Evolutionary conservation across 2,329 filamentous ascomycete species (phyloP).

Genomic region (Cercospora berteroae): DNA sequence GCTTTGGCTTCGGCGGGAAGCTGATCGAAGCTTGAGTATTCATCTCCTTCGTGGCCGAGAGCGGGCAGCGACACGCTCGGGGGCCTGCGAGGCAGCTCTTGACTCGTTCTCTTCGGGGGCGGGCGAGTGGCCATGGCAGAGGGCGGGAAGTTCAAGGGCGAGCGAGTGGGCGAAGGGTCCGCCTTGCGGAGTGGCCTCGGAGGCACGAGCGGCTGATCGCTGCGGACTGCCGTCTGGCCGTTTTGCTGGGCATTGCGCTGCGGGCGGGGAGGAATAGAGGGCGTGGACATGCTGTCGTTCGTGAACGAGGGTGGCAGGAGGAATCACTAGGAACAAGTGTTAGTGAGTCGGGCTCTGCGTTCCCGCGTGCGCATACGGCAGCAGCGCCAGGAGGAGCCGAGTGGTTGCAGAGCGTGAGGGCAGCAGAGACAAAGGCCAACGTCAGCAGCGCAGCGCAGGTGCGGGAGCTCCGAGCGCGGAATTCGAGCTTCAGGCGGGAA

Average conservation of each 20-base stretch:
- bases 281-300: slow-evolving; percentile 29
- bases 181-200: slow-evolving; percentile 72
- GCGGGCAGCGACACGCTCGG: slow-evolving; percentile 71
- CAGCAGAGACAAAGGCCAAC: neutral
- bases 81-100: slow-evolving; percentile 54
- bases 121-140: slow-evolving; percentile 41
- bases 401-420: neutral
- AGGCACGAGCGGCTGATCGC: slow-evolving; percentile 69
- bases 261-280: slow-evolving; percentile 63
- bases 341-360: slow-evolving; percentile 15
- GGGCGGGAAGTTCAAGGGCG: slow-evolving; percentile 74
- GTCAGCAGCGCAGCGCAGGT: neutral
- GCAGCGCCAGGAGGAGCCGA: neutral
- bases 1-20: slow-evolving; percentile 37
- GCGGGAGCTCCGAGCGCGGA: neutral
- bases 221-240: slow-evolving; percentile 43
- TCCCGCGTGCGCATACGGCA: slow-evolving; percentile 5
- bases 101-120: slow-evolving; percentile 51
- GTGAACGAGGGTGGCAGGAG: neutral
- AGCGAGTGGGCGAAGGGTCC: slow-evolving; percentile 81
- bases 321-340: slow-evolving; percentile 7
- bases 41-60: slow-evolving; percentile 83
- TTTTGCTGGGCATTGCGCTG: slow-evolving; percentile 48
- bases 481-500: neutral
- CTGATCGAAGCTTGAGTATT: slow-evolving; percentile 68